Evolutionary conservation across 2,329 filamentous ascomycete genomes (phyloP), one percentile per base, ranked within the genome.

Genomic region (Aphanocladium album): DNA sequence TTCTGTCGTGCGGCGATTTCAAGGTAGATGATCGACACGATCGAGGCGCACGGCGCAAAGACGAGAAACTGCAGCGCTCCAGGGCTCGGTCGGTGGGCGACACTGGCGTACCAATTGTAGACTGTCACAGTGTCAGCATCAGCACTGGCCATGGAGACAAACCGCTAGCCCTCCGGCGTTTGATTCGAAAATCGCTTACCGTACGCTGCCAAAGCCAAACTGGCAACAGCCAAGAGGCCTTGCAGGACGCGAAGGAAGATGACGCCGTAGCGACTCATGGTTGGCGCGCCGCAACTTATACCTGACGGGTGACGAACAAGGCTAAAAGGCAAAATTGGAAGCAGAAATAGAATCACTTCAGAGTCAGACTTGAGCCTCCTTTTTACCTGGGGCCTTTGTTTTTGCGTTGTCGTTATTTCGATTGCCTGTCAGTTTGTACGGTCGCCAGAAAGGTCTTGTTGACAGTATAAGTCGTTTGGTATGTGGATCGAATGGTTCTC

Each of bases 51-150:
- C 1, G 83, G 79, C 27, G 75, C 76, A 67, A 83, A 82, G 66
- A 87, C 72, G 63, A 87, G 72, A 70, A 85, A 86, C 74, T 80
- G 82, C 72, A 87, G 72, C 63, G 84, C 79, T 3, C 77, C 74
- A 0, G 85, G 84, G n/a, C 83, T 79, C 19, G 77, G 66, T 3
- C 78, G 79, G 64, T 79, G 75, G 67, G 82, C 88, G 67, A 83
- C 75, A 62, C 72, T 74, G 69, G 81, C 77, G 70, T 85, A 86
- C 81, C 83, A 87, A 71, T 86, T 77, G 64, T 81, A 76, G 60
- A 87, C 85, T 87, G 60, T 19, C 1, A 14, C 23, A 12, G 45
- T 35, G 6, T 6, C 45, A 19, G 33, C 9, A 41, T 12, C 43
- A 16, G n/a, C 35, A 12, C 21, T 43, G 33, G 27, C 7, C 11